Evolutionary conservation across 306 rosid genomes (phyloP).

Genomic region (Spatholobus suberectus): DNA sequence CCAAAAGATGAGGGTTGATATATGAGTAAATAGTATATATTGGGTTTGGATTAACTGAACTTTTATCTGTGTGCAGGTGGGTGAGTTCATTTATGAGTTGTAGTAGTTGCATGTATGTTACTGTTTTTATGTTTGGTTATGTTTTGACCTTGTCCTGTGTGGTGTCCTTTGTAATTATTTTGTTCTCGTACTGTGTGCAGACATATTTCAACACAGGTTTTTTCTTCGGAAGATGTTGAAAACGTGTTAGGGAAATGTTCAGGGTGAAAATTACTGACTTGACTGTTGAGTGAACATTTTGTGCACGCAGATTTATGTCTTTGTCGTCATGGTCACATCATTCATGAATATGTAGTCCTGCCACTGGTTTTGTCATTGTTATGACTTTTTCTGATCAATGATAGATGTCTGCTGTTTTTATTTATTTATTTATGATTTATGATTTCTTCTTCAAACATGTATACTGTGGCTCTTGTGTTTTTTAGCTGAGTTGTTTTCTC

Average conservation of each 20-base stretch:
- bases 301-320: background rate
- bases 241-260: background rate
- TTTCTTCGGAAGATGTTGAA: too few relatives aligned
- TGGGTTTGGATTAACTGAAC: background rate
- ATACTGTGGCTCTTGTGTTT: background rate
- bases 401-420: background rate
- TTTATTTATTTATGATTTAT: too few relatives aligned
- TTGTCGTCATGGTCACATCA: too few relatives aligned
- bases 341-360: background rate
- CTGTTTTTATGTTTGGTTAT: background rate
- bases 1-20: background rate
- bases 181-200: background rate
- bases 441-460: background rate
- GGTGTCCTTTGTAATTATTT: background rate
- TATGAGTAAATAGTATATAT: too few relatives aligned
- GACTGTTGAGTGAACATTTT: background rate
- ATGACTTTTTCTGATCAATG: background rate
- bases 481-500: background rate
- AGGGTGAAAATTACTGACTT: constrained; percentile 12
- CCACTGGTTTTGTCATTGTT: too few relatives aligned
- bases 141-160: background rate
- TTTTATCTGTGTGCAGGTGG: constrained; percentile 4
- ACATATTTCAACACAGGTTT: too few relatives aligned
- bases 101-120: background rate
- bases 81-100: background rate